Conservation (phyloP, 257 asterid genomes). For the Ehretia macrophylla region DNA sequence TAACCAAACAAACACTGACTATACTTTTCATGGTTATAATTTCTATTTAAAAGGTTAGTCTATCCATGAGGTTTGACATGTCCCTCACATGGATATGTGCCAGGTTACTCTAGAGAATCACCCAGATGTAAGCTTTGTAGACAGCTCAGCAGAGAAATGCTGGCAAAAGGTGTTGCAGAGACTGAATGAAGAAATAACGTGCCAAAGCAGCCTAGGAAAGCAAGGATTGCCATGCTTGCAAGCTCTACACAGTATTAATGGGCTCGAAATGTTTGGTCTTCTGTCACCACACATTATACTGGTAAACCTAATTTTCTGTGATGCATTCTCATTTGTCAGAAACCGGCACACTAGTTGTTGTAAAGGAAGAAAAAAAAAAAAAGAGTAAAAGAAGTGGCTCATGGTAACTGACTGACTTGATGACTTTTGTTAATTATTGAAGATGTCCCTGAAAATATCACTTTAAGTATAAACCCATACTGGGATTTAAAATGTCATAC, state of each 20-base stretch:
- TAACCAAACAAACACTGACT: no score
- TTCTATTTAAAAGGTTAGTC: no score
- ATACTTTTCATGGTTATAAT: no score
- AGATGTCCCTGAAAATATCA: no score
- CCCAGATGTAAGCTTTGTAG: conserved; percentile 42
- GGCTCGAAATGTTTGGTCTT: conserved; percentile 68
- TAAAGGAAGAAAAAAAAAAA: no score
- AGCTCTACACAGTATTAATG: conserved; percentile 33
- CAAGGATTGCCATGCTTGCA: conserved; percentile 43
- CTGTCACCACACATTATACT: conserved; percentile 43
- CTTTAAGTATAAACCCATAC: no score
- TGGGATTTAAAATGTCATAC: no score
- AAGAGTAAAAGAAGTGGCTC: no score
- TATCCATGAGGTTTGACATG: background rate
- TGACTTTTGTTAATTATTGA: no score
- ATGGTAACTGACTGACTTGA: no score
- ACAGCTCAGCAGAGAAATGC: conserved; percentile 45
- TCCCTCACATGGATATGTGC: conserved; percentile 1
- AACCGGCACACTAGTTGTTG: no score
- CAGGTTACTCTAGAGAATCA: conserved; percentile 63
- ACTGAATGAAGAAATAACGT: conserved; percentile 41
- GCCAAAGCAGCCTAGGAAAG: conserved; percentile 28
- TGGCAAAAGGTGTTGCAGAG: conserved; percentile 56
- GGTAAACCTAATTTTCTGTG: conserved; percentile 27
- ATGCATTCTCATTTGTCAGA: no score